Conservation (phyloP, 805 yeast species). For the Candida piceae region DNA sequence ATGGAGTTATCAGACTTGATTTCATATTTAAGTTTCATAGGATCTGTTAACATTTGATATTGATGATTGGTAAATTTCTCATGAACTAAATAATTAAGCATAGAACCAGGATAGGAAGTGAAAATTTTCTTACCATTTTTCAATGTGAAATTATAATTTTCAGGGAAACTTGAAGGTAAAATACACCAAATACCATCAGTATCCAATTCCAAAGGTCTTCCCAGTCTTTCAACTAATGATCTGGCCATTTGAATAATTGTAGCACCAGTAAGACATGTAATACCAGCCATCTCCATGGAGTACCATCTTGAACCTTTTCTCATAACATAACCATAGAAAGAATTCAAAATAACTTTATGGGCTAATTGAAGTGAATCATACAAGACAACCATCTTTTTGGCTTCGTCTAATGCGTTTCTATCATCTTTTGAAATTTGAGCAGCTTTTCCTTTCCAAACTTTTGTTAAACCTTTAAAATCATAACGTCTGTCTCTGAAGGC, state of each 20-base stretch:
- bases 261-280: constrained; percentile 96
- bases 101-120: constrained; percentile 90
- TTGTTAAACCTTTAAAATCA: constrained; percentile 89
- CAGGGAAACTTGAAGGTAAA: constrained; percentile 89
- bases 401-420: constrained; percentile 71
- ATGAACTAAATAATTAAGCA: constrained; percentile 92
- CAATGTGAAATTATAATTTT: constrained; percentile 65
- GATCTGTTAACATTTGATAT: constrained; percentile 81
- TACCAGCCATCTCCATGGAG: constrained; percentile 99
- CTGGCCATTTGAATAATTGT: constrained; percentile 98
- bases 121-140: constrained; percentile 73
- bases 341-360: constrained; percentile 92
- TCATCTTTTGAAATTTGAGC: constrained; percentile 50
- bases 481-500: constrained; percentile 94
- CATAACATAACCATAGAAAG: constrained; percentile 98
- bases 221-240: constrained; percentile 81
- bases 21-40: constrained; percentile 60
- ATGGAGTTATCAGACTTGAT: constrained; percentile 87
- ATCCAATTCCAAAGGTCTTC: constrained; percentile 92
- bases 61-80: constrained; percentile 89
- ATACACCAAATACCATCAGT: constrained; percentile 99
- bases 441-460: constrained; percentile 86
- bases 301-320: constrained; percentile 99
- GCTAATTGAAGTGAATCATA: constrained; percentile 96
- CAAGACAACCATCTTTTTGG: constrained; percentile 86